Evolutionary conservation across 1,284 basidiomycete species (phyloP).

Genomic region (Trametes hirsuta): DNA sequence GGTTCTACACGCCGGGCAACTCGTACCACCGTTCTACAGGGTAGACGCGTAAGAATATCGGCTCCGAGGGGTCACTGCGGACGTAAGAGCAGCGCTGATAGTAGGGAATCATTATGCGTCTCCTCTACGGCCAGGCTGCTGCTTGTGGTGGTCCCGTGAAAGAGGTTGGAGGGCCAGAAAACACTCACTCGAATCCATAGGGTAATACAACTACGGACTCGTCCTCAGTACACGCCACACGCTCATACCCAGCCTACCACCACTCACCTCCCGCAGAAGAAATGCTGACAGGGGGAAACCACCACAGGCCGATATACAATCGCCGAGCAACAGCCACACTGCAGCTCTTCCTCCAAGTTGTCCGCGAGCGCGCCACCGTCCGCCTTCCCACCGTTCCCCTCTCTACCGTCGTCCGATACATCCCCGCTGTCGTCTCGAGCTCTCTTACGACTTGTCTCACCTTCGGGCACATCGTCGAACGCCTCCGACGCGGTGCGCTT

Average conservation of each 20-base stretch:
- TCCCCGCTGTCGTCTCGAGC: conserved; percentile 50
- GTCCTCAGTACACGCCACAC: conserved; percentile 1
- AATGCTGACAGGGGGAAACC: conserved; percentile 80
- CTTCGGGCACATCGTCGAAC: conserved; percentile 51
- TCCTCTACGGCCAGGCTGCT: too few relatives aligned
- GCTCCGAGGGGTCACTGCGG: not conserved
- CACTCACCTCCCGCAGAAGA: conserved; percentile 82
- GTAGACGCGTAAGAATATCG: conserved; percentile 3
- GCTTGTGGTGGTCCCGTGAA: not conserved
- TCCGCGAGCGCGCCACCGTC: conserved; percentile 50
- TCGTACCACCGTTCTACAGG: conserved; percentile 74
- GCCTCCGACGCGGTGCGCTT: conserved; percentile 68
- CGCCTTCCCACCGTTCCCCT: conserved; percentile 21
- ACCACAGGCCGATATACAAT: conserved; percentile 77
- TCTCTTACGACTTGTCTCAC: conserved; percentile 57
- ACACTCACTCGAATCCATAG: conserved; percentile 78
- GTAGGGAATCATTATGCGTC: not conserved
- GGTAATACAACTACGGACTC: conserved; percentile 59
- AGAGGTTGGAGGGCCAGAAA: not conserved
- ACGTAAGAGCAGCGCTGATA: not conserved
- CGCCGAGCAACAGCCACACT: conserved; percentile 81
- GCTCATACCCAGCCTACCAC: not conserved
- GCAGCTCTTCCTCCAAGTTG: conserved; percentile 70
- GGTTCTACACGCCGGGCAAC: conserved; percentile 76
- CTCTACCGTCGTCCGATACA: conserved; percentile 15